Conservation (phyloP, 768 basidiomycete genomes). For the Boletellus ananas region DNA sequence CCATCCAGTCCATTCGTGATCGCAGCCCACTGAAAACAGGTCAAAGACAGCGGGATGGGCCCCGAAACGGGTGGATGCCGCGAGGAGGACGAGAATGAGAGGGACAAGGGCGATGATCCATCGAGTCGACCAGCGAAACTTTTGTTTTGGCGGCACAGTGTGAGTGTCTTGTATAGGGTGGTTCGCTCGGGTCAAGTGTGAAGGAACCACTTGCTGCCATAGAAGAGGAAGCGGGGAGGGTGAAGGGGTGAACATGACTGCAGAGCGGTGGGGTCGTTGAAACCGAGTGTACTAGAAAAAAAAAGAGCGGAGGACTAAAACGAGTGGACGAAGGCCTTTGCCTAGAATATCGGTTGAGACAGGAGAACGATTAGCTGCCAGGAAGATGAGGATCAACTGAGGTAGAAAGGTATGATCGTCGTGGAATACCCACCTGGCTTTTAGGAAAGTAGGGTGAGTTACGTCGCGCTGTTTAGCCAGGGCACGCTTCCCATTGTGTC, state of each 20-base stretch:
- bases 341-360: background rate
- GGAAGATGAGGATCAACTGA: slow-evolving; percentile 1
- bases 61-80: slow-evolving; percentile 48
- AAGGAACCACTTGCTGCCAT: slow-evolving; percentile 6
- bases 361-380: background rate
- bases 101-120: slow-evolving; percentile 58
- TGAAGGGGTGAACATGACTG: slow-evolving; percentile 40
- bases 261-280: slow-evolving; percentile 1
- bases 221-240: slow-evolving; percentile 37
- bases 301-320: slow-evolving; percentile 28
- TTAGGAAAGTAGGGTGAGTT: slow-evolving; percentile 1
- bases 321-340: slow-evolving; percentile 11
- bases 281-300: slow-evolving; percentile 26
- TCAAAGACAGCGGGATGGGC: slow-evolving; percentile 47
- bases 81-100: slow-evolving; percentile 50
- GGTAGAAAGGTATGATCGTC: background rate
- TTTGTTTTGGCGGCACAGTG: slow-evolving; percentile 27
- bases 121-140: slow-evolving; percentile 36
- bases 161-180: slow-evolving; percentile 2
- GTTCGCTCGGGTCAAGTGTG: slow-evolving; percentile 2
- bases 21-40: slow-evolving; percentile 29
- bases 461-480: background rate
- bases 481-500: slow-evolving; percentile 7
- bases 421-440: slow-evolving; percentile 7
- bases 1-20: slow-evolving; percentile 31